Evolutionary conservation across 2,329 filamentous ascomycete genomes (phyloP), one percentile per base, ranked within the genome.

Genomic region (Chaetomium sp.): DNA sequence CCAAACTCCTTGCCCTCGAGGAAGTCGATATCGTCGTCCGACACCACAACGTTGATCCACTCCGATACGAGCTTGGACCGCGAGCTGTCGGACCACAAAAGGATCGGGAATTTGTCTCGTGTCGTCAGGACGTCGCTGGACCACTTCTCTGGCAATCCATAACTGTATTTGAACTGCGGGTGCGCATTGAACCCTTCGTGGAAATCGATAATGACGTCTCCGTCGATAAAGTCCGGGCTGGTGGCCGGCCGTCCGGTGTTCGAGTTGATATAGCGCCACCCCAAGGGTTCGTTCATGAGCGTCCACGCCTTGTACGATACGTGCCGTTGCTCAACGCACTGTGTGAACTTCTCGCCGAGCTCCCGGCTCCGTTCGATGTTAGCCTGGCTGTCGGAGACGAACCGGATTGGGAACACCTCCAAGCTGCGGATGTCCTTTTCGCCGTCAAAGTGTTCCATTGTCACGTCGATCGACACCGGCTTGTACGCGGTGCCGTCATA

Each of bases 201-300:
- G 4, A 52, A 52, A 27, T 52, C 49, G 19, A 52, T 52, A 6
- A 52, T 52, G 34, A 52, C 49, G 6, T 52, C 49, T 12, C 49
- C 49, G 19, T 52, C 49, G 11, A 33, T 52, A 11, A 37, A 38
- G 10, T 52, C 49, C 3, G 41, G 40, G 34, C 33, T 32, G 33
- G 14, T 43, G 5, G 9, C 34, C 33, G 49, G 33, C 33, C n/a
- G 14, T 6, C 40, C 49, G 4, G 36, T 44, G 11, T 35, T 42
- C 14, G 32, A 33, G 19, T 12, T 3, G 14, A 6, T 12, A 27
- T 49, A 33, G 3, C 37, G 27, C 49, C 38, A 42, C 12, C 49
- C 49, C 6, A 50, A 14, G n/a, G 41, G 41, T 6, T 38, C 49
- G 14, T 33, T 37, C 2, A 33, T 10, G 8, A 52, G 49, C 35